phyloP scores from a whole-genome alignment of 495 filamentous ascomycete genomes.

The Penicillium cataractarum region DNA sequence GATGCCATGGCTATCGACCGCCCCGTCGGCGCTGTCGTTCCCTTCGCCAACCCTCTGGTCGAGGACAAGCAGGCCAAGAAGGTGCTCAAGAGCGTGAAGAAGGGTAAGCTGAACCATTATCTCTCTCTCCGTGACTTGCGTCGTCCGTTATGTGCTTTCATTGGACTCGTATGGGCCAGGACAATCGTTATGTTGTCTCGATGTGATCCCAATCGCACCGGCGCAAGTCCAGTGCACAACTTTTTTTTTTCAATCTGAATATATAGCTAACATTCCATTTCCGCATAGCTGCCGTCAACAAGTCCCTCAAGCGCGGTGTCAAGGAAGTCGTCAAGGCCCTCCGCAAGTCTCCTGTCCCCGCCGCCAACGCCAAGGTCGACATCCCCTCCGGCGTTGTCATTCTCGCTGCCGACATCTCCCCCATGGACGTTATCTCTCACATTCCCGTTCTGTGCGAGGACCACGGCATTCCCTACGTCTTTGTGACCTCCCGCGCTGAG shows the following conservation, averaged over 20 bases:
- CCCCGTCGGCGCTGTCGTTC: constrained; percentile 75
- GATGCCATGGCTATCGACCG: constrained; percentile 56
- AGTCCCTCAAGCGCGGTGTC: constrained; percentile 92
- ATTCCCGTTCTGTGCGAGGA: constrained; percentile 97
- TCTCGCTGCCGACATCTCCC: constrained; percentile 94
- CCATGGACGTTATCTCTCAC: constrained; percentile 96
- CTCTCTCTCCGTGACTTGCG: not conserved
- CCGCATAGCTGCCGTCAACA: constrained; percentile 79
- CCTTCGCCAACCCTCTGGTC: constrained; percentile 90
- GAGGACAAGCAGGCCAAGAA: constrained; percentile 93
- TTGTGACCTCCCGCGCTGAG: constrained; percentile 83
- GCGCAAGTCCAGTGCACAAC: constrained; percentile 7
- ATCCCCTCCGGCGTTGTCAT: constrained; percentile 75
- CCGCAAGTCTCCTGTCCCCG: constrained; percentile 74
- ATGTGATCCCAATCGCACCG: not conserved
- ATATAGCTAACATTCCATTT: constrained; percentile 24
- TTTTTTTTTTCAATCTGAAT: constrained; percentile 5
- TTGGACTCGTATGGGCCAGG: not conserved
- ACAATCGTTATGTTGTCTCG: not conserved
- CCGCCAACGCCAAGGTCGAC: constrained; percentile 52
- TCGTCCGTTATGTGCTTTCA: not conserved
- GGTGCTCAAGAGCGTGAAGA: constrained; percentile 89
- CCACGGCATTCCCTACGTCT: constrained; percentile 93
- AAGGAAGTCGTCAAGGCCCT: constrained; percentile 98
- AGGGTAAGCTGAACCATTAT: constrained; percentile 62